Percentiles rank a stretch among this genome's conserved stretches.
Evolutionary conservation across 2,329 filamentous ascomycete genomes (phyloP).

Genomic region (Fusarium longipes): DNA sequence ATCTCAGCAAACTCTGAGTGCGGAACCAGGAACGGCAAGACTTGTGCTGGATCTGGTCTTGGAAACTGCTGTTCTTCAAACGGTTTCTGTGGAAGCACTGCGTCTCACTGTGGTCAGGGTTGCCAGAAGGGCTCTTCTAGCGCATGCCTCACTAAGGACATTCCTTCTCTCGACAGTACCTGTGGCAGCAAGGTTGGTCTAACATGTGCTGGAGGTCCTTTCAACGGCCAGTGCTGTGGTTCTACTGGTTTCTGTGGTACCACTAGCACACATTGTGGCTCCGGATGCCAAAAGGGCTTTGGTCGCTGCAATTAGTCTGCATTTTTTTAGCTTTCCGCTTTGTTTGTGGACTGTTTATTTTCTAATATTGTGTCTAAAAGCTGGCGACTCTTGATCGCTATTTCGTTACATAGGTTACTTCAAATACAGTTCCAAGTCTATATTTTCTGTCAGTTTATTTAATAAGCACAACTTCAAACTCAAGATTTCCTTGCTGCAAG

Average conservation of each 20-base stretch:
- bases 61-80: slow-evolving; percentile 17
- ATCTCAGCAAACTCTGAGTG: slow-evolving; percentile 4
- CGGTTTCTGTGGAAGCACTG: slow-evolving; percentile 13
- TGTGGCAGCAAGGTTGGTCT: slow-evolving; percentile 13
- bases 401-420: too few relatives aligned
- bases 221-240: slow-evolving; percentile 19
- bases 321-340: too few relatives aligned
- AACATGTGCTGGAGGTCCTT: slow-evolving; percentile 13
- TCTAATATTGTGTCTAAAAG: too few relatives aligned
- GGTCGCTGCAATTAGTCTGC: slow-evolving; percentile 3
- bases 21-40: slow-evolving; percentile 12
- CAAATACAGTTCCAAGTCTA: too few relatives aligned
- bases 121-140: slow-evolving; percentile 8
- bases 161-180: not conserved
- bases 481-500: too few relatives aligned
- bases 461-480: too few relatives aligned
- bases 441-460: too few relatives aligned
- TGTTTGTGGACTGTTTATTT: too few relatives aligned
- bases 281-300: not conserved
- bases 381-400: too few relatives aligned
- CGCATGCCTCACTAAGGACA: not conserved
- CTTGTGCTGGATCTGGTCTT: slow-evolving; percentile 9
- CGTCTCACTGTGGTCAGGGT: slow-evolving; percentile 13
- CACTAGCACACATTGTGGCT: not conserved
- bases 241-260: slow-evolving; percentile 3